phyloP scores from a whole-genome alignment of 768 basidiomycete species.

The Amanita rubescens region DNA sequence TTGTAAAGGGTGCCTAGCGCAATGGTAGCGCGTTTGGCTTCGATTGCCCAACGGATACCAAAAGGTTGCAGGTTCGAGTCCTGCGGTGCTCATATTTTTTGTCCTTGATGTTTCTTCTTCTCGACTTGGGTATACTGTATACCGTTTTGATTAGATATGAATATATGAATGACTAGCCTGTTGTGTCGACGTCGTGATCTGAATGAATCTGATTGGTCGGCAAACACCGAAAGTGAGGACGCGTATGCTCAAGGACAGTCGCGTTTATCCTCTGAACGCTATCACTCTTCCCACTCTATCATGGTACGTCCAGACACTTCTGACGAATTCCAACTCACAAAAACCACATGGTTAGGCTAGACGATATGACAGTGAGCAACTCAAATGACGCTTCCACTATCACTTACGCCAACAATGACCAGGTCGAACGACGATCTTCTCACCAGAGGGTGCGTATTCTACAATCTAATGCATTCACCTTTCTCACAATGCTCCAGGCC shows the following conservation, averaged over 20 bases:
- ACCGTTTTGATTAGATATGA: too few relatives aligned
- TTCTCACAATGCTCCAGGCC: conserved; percentile 47
- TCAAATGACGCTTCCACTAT: conserved; percentile 12
- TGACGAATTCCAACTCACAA: not conserved
- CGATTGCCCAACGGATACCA: conserved; percentile 69
- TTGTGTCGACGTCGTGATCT: too few relatives aligned
- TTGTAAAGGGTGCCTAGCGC: conserved; percentile 66
- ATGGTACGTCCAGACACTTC: not conserved
- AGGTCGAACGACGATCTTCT: conserved; percentile 98
- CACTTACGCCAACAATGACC: conserved; percentile 15
- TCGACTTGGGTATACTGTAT: too few relatives aligned
- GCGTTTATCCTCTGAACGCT: not conserved
- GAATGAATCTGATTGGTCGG: not conserved
- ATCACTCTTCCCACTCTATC: not conserved
- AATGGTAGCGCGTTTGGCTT: conserved; percentile 97
- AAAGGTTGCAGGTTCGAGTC: conserved; percentile 97
- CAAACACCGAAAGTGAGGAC: not conserved
- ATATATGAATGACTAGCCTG: too few relatives aligned
- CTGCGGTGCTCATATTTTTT: conserved; percentile 70
- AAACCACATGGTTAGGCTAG: conserved; percentile 50
- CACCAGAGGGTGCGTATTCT: conserved; percentile 74
- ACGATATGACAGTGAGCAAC: conserved; percentile 83
- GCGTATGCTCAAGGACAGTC: not conserved
- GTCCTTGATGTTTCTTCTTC: not conserved
- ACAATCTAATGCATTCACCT: conserved; percentile 2